Evolutionary conservation across 805 yeast genomes (phyloP).

Genomic region (Scheffersomyces coipomensis): DNA sequence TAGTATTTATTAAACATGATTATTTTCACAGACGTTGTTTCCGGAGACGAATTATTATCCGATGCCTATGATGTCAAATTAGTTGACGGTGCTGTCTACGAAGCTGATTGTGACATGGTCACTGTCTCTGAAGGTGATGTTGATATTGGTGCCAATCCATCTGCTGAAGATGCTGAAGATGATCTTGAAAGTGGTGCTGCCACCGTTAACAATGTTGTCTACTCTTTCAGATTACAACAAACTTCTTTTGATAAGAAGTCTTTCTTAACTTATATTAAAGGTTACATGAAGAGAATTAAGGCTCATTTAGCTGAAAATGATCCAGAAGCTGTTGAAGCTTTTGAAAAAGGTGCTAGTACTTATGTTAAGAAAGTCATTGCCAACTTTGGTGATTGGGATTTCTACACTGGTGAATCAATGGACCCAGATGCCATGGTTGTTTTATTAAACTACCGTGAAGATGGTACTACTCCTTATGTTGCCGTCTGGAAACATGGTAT

Average conservation of each 20-base stretch:
- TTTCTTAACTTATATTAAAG: constrained; percentile 93
- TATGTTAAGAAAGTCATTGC: constrained; percentile 95
- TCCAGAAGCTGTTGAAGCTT: constrained; percentile 84
- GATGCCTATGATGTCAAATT: constrained; percentile 90
- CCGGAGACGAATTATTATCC: constrained; percentile 94
- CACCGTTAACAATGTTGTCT: constrained; percentile 96
- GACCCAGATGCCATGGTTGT: constrained; percentile 99
- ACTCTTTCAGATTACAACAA: constrained; percentile 97
- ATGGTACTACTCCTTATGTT: constrained; percentile 96
- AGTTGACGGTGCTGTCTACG: constrained; percentile 91
- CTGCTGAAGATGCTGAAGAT: constrained; percentile 93
- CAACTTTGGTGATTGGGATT: constrained; percentile 98
- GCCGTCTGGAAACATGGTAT: constrained; percentile 99
- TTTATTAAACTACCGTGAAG: constrained; percentile 99
- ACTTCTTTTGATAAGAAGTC: constrained; percentile 98
- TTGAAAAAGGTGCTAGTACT: constrained; percentile 96
- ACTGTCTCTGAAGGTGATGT: constrained; percentile 87
- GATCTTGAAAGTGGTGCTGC: constrained; percentile 81
- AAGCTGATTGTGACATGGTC: constrained; percentile 95
- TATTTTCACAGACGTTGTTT: constrained; percentile 68
- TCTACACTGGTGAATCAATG: constrained; percentile 99
- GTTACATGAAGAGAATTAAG: constrained; percentile 97
- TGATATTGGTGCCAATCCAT: constrained; percentile 99
- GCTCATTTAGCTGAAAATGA: constrained; percentile 80
- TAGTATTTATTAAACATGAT: constrained; percentile 26